Evolutionary conservation across 2,329 filamentous ascomycete species (phyloP).

Genomic region (Nigrograna mackinnonii): DNA sequence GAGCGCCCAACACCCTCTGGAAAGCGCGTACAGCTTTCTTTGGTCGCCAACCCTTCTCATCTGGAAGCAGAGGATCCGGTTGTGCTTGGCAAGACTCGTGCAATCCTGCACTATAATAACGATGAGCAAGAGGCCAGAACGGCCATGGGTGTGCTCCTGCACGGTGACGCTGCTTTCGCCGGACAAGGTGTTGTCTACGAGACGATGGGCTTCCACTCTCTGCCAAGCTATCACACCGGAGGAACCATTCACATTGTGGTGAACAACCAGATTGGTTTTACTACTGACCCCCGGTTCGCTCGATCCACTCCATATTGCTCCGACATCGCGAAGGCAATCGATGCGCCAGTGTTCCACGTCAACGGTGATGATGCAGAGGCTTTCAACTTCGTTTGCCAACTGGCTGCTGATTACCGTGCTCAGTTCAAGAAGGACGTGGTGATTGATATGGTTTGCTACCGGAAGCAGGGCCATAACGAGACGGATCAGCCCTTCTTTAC

Average conservation of each 20-base stretch:
- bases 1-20: conserved; percentile 97
- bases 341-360: conserved; percentile 98
- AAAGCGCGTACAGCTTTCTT: conserved; percentile 97
- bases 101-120: conserved; percentile 98
- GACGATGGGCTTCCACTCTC: conserved; percentile 94
- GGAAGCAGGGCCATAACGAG: conserved; percentile 99
- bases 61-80: conserved; percentile 98
- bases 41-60: conserved; percentile 98
- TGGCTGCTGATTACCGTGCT: conserved; percentile 96
- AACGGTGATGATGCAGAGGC: conserved; percentile 98
- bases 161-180: conserved; percentile 96
- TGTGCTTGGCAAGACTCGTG: conserved; percentile 94
- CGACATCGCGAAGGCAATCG: conserved; percentile 98
- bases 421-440: conserved; percentile 99
- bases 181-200: conserved; percentile 98
- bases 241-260: conserved; percentile 96
- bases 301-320: conserved; percentile 99
- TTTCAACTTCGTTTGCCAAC: conserved; percentile 96
- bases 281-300: conserved; percentile 94
- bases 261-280: conserved; percentile 99
- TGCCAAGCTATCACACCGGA: conserved; percentile 95
- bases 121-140: conserved; percentile 87
- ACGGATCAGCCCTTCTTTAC: conserved; percentile 99
- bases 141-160: conserved; percentile 93
- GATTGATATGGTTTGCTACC: conserved; percentile 97